Evolutionary conservation across 345 rosid species (phyloP).

Genomic region (Draba incana): DNA sequence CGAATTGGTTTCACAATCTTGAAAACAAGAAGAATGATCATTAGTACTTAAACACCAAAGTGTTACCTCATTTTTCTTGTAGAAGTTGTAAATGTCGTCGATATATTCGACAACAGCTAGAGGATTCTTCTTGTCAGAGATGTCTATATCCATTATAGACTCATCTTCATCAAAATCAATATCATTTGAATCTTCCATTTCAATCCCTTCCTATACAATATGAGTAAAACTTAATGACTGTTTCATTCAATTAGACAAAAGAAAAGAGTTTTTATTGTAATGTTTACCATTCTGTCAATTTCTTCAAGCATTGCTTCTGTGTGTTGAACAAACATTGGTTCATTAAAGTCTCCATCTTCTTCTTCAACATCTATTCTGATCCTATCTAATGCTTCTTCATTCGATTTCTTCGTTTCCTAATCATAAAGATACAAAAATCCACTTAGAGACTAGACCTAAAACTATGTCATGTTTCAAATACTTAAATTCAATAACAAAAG

Average conservation of each 20-base stretch:
- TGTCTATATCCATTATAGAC: conserved; percentile 67
- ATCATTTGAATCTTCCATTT: conserved; percentile 71
- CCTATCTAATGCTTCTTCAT: conserved; percentile 47
- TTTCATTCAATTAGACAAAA: neutral
- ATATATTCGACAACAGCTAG: conserved; percentile 84
- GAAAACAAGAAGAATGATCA: neutral
- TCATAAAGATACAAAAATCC: neutral
- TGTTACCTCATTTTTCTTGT: conserved; percentile 77
- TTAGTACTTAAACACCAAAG: conserved; percentile 14
- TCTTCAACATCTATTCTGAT: conserved; percentile 58
- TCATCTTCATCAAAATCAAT: conserved; percentile 42
- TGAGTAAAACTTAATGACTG: neutral
- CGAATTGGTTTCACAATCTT: conserved; percentile 6
- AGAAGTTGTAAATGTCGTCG: conserved; percentile 66
- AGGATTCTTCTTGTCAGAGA: conserved; percentile 66
- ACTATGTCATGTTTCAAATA: neutral
- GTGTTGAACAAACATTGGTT: conserved; percentile 86
- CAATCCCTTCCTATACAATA: conserved; percentile 69
- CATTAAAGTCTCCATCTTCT: conserved; percentile 53
- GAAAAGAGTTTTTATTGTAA: neutral
- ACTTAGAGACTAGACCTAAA: neutral
- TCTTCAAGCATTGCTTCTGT: conserved; percentile 90
- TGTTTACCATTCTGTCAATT: conserved; percentile 78
- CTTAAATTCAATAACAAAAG: neutral
- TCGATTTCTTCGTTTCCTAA: conserved; percentile 56